phyloP scores from a whole-genome alignment of 2,329 filamentous ascomycete genomes.

The Metarhizium album region DNA sequence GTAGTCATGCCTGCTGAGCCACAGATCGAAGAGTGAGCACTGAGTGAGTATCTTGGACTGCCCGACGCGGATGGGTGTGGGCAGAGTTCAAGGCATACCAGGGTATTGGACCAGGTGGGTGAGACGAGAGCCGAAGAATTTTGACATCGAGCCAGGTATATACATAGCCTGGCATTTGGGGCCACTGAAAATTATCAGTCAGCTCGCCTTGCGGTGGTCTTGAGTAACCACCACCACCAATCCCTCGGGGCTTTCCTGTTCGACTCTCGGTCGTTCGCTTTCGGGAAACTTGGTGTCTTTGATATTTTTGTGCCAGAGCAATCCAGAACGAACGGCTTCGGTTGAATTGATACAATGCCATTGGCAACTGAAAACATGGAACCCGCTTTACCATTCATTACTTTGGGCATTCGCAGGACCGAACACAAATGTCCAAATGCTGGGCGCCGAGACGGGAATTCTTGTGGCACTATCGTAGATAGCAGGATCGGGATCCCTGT shows the following conservation, averaged over 20 bases:
- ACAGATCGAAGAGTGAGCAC: too few relatives aligned
- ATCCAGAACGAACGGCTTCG: not conserved
- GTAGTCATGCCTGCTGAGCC: too few relatives aligned
- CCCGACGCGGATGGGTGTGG: slow-evolving; percentile 5
- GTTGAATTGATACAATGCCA: not conserved
- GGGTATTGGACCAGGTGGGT: slow-evolving; percentile 4
- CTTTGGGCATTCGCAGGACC: not conserved
- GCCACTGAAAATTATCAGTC: too few relatives aligned
- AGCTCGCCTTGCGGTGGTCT: slow-evolving; percentile 4
- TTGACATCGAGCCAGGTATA: not conserved
- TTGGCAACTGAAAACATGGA: too few relatives aligned
- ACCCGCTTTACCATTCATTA: not conserved
- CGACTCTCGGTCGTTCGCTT: not conserved
- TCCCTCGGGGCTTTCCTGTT: not conserved
- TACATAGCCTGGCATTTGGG: not conserved
- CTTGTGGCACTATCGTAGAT: not conserved
- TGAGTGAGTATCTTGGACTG: not conserved
- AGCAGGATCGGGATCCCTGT: slow-evolving; percentile 17
- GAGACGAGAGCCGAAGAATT: slow-evolving; percentile 7
- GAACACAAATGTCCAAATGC: not conserved
- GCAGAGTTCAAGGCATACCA: not conserved
- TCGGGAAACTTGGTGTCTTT: not conserved
- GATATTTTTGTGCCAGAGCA: not conserved
- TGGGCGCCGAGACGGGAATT: not conserved
- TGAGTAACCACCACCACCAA: not conserved